Evolutionary conservation across 192 early-diverging fungal species (phyloP).

Genomic region (Radiomyces spectabilis): DNA sequence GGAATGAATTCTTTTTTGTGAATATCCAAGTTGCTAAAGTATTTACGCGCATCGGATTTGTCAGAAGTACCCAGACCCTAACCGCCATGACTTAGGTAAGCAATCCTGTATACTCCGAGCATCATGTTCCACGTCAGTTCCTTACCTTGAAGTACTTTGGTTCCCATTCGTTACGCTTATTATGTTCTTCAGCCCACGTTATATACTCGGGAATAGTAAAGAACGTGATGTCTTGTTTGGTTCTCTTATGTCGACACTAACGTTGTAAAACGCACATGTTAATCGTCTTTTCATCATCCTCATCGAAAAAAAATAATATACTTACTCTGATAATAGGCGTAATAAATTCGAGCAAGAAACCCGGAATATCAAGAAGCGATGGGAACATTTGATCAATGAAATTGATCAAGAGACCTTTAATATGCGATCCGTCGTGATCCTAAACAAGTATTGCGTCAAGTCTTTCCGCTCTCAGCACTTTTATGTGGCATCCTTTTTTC

Average conservation of each 20-base stretch:
- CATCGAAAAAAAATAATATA: background rate
- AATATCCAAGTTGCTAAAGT: slow-evolving; percentile 73
- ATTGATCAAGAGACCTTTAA: slow-evolving; percentile 96
- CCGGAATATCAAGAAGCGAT: slow-evolving; percentile 79
- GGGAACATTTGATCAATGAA: slow-evolving; percentile 94
- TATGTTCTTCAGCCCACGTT: slow-evolving; percentile 61
- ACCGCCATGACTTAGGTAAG: background rate
- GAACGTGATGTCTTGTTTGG: slow-evolving; percentile 60
- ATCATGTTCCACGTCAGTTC: background rate
- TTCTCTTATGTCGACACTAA: slow-evolving; percentile 47
- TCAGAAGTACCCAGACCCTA: slow-evolving; percentile 89
- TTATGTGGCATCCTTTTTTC: too few relatives aligned
- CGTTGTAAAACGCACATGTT: background rate
- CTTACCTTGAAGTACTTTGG: slow-evolving; percentile 89
- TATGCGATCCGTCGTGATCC: slow-evolving; percentile 94
- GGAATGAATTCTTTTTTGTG: slow-evolving; percentile 78
- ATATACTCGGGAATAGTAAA: slow-evolving; percentile 94
- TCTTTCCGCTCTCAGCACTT: too few relatives aligned
- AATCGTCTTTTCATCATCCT: background rate
- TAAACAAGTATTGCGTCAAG: too few relatives aligned
- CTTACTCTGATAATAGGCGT: slow-evolving; percentile 91
- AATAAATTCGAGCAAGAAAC: slow-evolving; percentile 92
- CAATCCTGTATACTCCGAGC: too few relatives aligned
- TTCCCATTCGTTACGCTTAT: slow-evolving; percentile 70
- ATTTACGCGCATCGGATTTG: slow-evolving; percentile 78